These are phyloP conservation scores for Leccinum aurantiacum DNA, from an alignment of 768 basidiomycete genomes.

Conservation along the genomic window DNA sequence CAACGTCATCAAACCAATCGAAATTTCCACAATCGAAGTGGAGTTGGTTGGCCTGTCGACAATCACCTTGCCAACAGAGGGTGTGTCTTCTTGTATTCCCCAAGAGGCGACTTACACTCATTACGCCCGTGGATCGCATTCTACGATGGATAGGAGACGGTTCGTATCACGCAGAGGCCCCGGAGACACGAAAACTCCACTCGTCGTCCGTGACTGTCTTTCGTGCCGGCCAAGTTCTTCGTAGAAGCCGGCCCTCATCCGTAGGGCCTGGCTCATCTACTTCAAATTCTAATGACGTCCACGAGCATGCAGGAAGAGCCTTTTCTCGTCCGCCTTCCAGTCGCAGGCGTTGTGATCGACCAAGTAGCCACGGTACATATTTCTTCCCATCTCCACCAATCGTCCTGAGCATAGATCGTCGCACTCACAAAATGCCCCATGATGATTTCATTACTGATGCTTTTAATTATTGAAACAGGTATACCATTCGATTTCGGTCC, in stretches of 20 bases:
- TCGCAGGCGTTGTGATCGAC: constrained; percentile 9
- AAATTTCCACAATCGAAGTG: constrained; percentile 82
- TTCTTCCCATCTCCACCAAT: not conserved
- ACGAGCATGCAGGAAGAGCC: not conserved
- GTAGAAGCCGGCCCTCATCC: constrained; percentile 19
- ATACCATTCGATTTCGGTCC: constrained; percentile 17
- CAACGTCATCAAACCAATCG: constrained; percentile 71
- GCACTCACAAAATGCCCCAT: not conserved
- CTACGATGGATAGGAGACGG: constrained; percentile 49
- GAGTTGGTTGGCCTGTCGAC: constrained; percentile 68
- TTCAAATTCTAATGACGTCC: not conserved
- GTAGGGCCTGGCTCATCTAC: constrained; percentile 23
- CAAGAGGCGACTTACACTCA: constrained; percentile 1
- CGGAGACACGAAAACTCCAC: constrained; percentile 73
- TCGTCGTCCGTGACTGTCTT: constrained; percentile 76
- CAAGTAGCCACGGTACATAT: constrained; percentile 3
- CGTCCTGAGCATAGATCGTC: not conserved
- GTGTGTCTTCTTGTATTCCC: constrained; percentile 42
- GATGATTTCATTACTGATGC: not conserved
- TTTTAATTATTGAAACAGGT: not conserved
- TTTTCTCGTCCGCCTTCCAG: constrained; percentile 1
- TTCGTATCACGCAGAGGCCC: constrained; percentile 67
- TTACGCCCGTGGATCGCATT: not conserved
- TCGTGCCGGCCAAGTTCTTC: constrained; percentile 51
- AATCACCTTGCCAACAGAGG: constrained; percentile 78